Conservation (phyloP, 2,329 filamentous ascomycete genomes). For the Aspergillus sp. region DNA sequence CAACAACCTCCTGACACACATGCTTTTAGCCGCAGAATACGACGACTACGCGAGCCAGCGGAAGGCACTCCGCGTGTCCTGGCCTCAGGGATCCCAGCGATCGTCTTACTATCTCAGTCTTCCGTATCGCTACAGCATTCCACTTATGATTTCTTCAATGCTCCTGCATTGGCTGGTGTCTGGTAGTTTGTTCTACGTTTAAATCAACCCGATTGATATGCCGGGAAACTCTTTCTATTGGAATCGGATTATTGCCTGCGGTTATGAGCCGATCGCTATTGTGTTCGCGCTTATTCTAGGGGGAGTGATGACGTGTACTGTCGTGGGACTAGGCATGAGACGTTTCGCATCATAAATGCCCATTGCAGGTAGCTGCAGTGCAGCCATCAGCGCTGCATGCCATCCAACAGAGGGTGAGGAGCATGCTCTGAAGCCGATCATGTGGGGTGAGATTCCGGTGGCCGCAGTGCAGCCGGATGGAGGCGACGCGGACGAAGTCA, state of each 20-base stretch:
- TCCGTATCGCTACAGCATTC: constrained; percentile 35
- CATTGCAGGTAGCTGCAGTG: constrained; percentile 30
- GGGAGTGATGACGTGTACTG: constrained; percentile 8
- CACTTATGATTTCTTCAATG: constrained; percentile 35
- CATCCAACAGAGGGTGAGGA: constrained; percentile 23
- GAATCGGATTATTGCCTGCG: not conserved
- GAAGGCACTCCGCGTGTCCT: constrained; percentile 49
- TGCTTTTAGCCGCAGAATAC: constrained; percentile 54
- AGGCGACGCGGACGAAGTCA: not conserved
- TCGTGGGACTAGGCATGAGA: constrained; percentile 18
- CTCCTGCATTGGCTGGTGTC: constrained; percentile 53
- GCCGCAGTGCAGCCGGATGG: not conserved
- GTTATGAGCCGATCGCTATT: constrained; percentile 7
- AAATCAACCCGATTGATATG: constrained; percentile 27
- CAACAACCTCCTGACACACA: constrained; percentile 45
- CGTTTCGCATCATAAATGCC: constrained; percentile 30
- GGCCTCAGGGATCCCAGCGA: constrained; percentile 44
- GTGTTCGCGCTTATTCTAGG: constrained; percentile 9
- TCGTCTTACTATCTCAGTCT: constrained; percentile 50
- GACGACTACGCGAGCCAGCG: constrained; percentile 40
- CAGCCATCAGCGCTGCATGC: constrained; percentile 39
- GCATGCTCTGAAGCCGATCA: constrained; percentile 23
- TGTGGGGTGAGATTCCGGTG: constrained; percentile 29
- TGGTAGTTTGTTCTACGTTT: constrained; percentile 47
- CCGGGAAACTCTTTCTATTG: not conserved